Conservation (phyloP, 2,329 filamentous ascomycete genomes). For the Hypoxylon sp. region DNA sequence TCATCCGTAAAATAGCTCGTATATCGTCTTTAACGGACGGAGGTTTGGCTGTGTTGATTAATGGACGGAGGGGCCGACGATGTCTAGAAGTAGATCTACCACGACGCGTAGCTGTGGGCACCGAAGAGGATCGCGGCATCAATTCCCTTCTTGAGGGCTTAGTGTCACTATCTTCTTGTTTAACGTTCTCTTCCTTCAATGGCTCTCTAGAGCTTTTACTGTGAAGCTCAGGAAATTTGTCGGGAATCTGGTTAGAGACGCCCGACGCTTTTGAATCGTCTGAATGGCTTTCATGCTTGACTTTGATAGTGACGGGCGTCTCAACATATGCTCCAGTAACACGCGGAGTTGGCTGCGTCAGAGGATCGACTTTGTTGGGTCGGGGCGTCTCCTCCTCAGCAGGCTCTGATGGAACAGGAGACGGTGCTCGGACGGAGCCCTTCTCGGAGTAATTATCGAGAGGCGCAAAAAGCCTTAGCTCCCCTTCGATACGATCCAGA, state of each 20-base stretch:
- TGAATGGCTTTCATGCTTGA: conserved; percentile 47
- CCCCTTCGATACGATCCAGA: conserved; percentile 69
- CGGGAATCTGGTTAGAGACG: conserved; percentile 9
- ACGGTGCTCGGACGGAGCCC: conserved; percentile 67
- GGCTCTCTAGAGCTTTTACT: conserved; percentile 36
- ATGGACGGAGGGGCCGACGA: conserved; percentile 61
- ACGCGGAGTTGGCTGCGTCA: conserved; percentile 67
- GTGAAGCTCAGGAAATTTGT: conserved; percentile 17
- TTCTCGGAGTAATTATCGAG: conserved; percentile 69
- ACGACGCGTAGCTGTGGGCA: conserved; percentile 53
- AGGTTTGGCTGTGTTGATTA: conserved; percentile 68
- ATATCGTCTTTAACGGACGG: conserved; percentile 71
- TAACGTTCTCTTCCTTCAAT: conserved; percentile 23
- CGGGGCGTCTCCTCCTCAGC: conserved; percentile 64
- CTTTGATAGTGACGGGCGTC: conserved; percentile 64
- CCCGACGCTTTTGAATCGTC: conserved; percentile 27
- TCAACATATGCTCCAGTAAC: conserved; percentile 71
- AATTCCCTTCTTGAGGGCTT: conserved; percentile 25
- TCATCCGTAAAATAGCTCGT: conserved; percentile 65
- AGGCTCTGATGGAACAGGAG: conserved; percentile 58
- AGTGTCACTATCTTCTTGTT: conserved; percentile 25
- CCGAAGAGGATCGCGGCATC: conserved; percentile 47
- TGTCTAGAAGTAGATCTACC: conserved; percentile 61
- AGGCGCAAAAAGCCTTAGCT: conserved; percentile 70
- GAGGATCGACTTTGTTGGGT: conserved; percentile 60